Evolutionary conservation across 2,329 filamentous ascomycete genomes (phyloP).

Genomic region (Dactylellina haptotyla): DNA sequence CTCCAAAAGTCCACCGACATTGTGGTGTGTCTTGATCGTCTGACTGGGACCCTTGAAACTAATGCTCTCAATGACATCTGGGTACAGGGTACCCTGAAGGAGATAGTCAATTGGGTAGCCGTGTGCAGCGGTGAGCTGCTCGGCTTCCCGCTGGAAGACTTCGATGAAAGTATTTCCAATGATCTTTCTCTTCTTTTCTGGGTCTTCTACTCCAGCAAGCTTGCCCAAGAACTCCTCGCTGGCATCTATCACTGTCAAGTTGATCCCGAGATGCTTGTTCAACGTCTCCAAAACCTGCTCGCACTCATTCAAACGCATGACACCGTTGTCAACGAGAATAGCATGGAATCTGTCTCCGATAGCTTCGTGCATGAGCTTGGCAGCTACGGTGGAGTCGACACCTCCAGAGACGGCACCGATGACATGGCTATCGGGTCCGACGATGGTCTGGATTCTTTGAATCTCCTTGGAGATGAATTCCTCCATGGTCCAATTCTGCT

Average conservation of each 20-base stretch:
- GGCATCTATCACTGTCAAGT: constrained; percentile 86
- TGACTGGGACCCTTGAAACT: constrained; percentile 77
- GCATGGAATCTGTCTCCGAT: constrained; percentile 88
- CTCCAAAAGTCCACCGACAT: constrained; percentile 75
- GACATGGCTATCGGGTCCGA: constrained; percentile 84
- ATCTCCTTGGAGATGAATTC: constrained; percentile 86
- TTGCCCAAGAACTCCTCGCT: constrained; percentile 78
- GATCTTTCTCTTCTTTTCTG: constrained; percentile 89
- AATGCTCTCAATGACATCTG: constrained; percentile 76
- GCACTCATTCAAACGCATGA: constrained; percentile 87
- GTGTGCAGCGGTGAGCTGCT: constrained; percentile 60
- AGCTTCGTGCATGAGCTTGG: constrained; percentile 84
- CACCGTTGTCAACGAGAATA: constrained; percentile 84
- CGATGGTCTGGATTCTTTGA: constrained; percentile 78
- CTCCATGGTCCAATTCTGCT: constrained; percentile 83
- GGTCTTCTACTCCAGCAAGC: constrained; percentile 79
- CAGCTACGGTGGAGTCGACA: constrained; percentile 88
- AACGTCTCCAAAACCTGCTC: constrained; percentile 82
- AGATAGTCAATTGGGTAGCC: constrained; percentile 86
- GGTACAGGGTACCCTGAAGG: constrained; percentile 85
- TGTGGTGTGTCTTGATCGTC: constrained; percentile 79
- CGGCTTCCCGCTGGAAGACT: constrained; percentile 81
- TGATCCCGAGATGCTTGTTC: constrained; percentile 82
- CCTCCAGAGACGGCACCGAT: constrained; percentile 83
- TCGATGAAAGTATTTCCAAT: constrained; percentile 85